phyloP scores from a whole-genome alignment of 805 yeast species.

The Metschnikowia colocasiae region DNA sequence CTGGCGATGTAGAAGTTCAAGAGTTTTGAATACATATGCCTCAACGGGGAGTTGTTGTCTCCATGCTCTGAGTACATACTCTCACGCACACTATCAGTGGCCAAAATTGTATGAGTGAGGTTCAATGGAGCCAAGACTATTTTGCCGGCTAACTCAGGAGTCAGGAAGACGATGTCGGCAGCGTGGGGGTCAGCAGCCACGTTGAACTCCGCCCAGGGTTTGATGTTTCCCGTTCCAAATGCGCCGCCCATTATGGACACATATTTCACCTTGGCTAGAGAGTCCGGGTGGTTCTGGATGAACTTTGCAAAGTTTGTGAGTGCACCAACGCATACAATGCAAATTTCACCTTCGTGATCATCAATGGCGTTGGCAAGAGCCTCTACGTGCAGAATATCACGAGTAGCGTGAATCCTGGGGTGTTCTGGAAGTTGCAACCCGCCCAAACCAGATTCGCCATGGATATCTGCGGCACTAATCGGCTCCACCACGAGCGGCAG shows the following conservation, averaged over 20 bases:
- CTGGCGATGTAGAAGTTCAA: constrained; percentile 10
- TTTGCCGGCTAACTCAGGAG: constrained; percentile 44
- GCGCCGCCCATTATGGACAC: constrained; percentile 80
- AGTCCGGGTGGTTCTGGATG: constrained; percentile 51
- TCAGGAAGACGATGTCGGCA: constrained; percentile 53
- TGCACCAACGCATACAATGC: constrained; percentile 73
- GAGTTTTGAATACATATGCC: constrained; percentile 12
- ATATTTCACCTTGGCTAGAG: constrained; percentile 44
- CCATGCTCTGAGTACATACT: constrained; percentile 18
- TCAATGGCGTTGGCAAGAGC: constrained; percentile 43
- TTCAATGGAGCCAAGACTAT: constrained; percentile 62
- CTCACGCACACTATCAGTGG: constrained; percentile 27
- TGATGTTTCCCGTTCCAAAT: constrained; percentile 46
- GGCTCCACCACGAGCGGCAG: constrained; percentile 53
- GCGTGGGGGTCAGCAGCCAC: constrained; percentile 74
- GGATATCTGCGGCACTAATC: constrained; percentile 57
- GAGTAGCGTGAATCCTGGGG: constrained; percentile 30
- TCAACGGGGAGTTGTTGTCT: constrained; percentile 6
- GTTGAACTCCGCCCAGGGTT: constrained; percentile 69
- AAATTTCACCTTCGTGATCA: constrained; percentile 44
- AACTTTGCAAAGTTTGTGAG: constrained; percentile 67
- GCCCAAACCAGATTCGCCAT: constrained; percentile 73
- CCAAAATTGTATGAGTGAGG: constrained; percentile 63
- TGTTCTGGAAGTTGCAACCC: constrained; percentile 60
- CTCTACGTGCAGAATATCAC: constrained; percentile 28